A percentile compares a stretch with the other conserved stretches of the same genome.
Evolutionary conservation across 495 filamentous ascomycete species (phyloP).

Genomic region (Podospora fimiseda): DNA sequence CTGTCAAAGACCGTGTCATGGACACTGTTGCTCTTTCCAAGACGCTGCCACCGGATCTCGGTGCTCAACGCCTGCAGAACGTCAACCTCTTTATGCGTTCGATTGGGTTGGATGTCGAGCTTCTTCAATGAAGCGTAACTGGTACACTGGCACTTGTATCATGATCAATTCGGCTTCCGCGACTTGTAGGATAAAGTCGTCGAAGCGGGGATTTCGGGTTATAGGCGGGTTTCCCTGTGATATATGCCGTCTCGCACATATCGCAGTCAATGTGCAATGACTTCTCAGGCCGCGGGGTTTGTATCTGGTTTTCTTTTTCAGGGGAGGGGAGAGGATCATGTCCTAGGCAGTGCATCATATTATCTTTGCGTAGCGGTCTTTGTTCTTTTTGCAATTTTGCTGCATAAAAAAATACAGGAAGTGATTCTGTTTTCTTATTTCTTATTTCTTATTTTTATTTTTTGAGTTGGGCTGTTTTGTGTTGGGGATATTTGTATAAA

Average conservation of each 20-base stretch:
- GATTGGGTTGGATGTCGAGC: conserved; percentile 92
- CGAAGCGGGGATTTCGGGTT: neutral
- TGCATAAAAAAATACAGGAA: no score
- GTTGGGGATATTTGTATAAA: no score
- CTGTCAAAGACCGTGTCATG: conserved; percentile 97
- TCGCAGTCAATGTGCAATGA: neutral
- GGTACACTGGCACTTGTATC: neutral
- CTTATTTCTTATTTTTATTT: neutral
- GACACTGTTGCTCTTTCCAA: conserved; percentile 84
- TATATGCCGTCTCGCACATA: neutral
- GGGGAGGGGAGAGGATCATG: conserved; percentile 6
- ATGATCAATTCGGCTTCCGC: neutral
- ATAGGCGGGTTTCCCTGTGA: no score
- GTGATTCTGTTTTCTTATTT: no score
- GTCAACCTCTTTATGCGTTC: conserved; percentile 98
- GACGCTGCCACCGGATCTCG: conserved; percentile 79
- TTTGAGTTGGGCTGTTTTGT: no score
- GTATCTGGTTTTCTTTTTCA: no score
- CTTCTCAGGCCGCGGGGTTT: neutral
- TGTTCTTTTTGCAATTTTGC: neutral
- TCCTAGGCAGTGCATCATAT: neutral
- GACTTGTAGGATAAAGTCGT: neutral
- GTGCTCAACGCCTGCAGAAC: conserved; percentile 70
- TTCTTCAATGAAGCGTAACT: conserved; percentile 59
- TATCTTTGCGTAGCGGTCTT: neutral